Conservation (phyloP, 2,329 filamentous ascomycete species). For the Trichoderma gracile region DNA sequence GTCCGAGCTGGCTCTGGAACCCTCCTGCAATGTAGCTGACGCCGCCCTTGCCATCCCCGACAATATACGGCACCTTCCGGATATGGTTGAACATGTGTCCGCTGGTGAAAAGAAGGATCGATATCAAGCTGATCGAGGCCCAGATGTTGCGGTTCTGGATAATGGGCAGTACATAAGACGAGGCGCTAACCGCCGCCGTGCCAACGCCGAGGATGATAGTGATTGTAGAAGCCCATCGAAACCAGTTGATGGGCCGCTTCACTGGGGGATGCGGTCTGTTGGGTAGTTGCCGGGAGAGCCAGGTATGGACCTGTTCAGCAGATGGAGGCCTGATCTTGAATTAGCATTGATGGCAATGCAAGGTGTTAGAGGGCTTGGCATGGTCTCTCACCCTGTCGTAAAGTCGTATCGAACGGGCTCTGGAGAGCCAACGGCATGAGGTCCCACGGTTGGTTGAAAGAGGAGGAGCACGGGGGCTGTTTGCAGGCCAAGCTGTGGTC, state of each 20-base stretch:
- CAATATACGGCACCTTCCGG: constrained; percentile 89
- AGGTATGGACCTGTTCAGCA: constrained; percentile 76
- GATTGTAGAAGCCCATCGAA: constrained; percentile 67
- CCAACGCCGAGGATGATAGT: constrained; percentile 69
- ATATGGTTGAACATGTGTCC: constrained; percentile 99
- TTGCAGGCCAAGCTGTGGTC: constrained; percentile 79
- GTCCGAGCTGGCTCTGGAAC: constrained; percentile 89
- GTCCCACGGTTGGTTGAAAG: constrained; percentile 82
- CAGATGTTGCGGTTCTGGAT: constrained; percentile 90
- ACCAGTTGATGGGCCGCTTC: constrained; percentile 83
- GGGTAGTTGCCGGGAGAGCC: constrained; percentile 78
- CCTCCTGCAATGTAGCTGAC: constrained; percentile 87
- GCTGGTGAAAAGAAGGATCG: constrained; percentile 88
- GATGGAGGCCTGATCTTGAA: constrained; percentile 58
- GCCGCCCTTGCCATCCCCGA: constrained; percentile 79
- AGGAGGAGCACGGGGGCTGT: constrained; percentile 88
- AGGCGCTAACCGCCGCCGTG: constrained; percentile 69
- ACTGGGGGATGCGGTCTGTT: constrained; percentile 75
- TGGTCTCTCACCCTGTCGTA: constrained; percentile 65
- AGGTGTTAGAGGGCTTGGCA: neutral
- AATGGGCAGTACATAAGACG: constrained; percentile 77
- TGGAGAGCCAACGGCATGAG: constrained; percentile 68
- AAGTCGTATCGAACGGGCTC: constrained; percentile 85
- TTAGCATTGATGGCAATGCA: constrained; percentile 9
- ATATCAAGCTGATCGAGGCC: constrained; percentile 85